Base-by-base conservation (phyloP, 106 monocot genomes). In the Gastrodia elata region DNA sequence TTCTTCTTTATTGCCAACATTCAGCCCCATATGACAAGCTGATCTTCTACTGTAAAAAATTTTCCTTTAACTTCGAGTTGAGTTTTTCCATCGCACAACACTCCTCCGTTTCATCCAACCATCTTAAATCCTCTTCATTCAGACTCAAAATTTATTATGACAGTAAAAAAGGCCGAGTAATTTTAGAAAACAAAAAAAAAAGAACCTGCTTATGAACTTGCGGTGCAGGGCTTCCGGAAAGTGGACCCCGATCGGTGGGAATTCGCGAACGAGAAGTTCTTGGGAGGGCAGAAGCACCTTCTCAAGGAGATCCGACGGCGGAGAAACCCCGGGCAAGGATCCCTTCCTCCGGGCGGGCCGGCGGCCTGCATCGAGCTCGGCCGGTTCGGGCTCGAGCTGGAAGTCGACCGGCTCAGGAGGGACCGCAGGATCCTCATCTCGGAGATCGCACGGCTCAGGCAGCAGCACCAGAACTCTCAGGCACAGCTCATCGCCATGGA, bases 221-320 rank as follows among this genome's bases (percentile, higher is more conserved):
- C n/a, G n/a, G n/a, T 5, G 52, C 88, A 91, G 91, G 91, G 91
- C 4, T 91, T 91, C 70, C 81, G 82, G 76, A 91, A 91, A 70
- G 88, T 91, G 55, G 88, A 91, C 76, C 80, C 91, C 18, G 86
- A 91, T 59, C 81, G 68, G 61, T 91, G 89, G 89, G 87, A 93
- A 27, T 85, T 85, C 14, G 87, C 85, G 1, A 87, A 83, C 38
- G 79, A 89, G 34, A 80, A 85, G 22, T 85, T 89, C 70, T 76
- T 87, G 28, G 59, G 75, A 56, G 79, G 81, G 18, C 83, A 77
- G 65, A 89, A 74, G 55, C 73, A 89, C 73, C 77, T 87, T 2
- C 83, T 93, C 1, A 89, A 81, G 39, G 76, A 71, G 49, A 83
- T 87, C 34, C 87, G 72, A 55, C 42, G 87, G 46, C 78, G 83